Evolutionary conservation across 1,139 yeast genomes (phyloP), one percentile per base, ranked within the genome.

Genomic region (Diutina catenulata): DNA sequence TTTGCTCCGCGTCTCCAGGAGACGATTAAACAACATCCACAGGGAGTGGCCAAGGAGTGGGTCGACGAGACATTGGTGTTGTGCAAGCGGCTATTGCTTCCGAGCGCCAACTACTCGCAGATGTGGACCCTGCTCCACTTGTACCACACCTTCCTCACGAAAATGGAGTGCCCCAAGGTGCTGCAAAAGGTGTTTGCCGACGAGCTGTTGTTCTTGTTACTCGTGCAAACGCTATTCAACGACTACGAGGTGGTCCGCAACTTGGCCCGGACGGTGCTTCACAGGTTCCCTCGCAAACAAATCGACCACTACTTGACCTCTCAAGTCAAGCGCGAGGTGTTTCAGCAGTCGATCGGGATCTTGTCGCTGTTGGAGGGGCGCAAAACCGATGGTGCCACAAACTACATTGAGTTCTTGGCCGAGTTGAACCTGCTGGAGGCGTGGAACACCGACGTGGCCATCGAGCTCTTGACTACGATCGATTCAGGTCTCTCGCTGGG

Each of bases 361-460:
- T 21, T 31, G 14, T 25, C 8, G 26, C 14, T 14, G n/a, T 31
- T 31, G 16, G 35, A 31, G 14, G 35, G 35, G 8, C n/a, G 35
- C 5, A 31, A 31, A 13, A 20, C 25, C 13, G 35, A 31, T 3
- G 26, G 35, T 5, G 35, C 18, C 3, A 26, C 21, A 16, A 31
- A 31, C 10, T 31, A 13, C 21, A 3, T 31, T 3, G 35, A 31
- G 5, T 31, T 31, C 11, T 21, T 31, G 25, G 13, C 18, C 26
- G 3, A 6, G 9, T 13, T 8, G 16, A 27, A 14, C 20, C 29
- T n/a, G 7, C n/a, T n/a, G n/a, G n/a, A n/a, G n/a, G n/a, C n/a
- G n/a, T 7, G 16, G 20, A 31, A 21, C 6, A 31, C 14, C 4
- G 9, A 21, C 8, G 23, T n/a, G 8, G 9, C 21, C 5, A 5